A percentile compares a stretch with the other conserved stretches of the same genome.
Conservation (phyloP, 2,329 filamentous ascomycete genomes). For the Fusarium subtropicale region DNA sequence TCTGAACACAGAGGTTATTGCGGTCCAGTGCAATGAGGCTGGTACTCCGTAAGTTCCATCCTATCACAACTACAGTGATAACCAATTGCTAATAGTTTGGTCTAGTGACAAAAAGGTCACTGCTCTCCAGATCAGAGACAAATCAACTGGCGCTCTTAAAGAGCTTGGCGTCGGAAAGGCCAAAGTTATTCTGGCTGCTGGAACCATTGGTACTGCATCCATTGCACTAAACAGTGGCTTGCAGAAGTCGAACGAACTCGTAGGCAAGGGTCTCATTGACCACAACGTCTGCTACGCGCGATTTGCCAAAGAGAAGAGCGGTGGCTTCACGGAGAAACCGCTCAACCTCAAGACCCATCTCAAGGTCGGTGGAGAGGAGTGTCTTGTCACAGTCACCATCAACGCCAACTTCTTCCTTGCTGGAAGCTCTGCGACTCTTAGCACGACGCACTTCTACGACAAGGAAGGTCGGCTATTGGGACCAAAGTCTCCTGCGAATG, state of each 20-base stretch:
- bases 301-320: slow-evolving; percentile 28
- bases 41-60: not conserved
- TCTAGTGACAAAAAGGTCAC: slow-evolving; percentile 10
- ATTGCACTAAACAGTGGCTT: slow-evolving; percentile 35
- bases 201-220: slow-evolving; percentile 32
- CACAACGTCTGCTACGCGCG: slow-evolving; percentile 35
- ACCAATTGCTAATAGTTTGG: not conserved
- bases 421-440: slow-evolving; percentile 29
- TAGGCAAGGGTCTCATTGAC: slow-evolving; percentile 30
- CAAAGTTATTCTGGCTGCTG: slow-evolving; percentile 23
- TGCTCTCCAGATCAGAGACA: slow-evolving; percentile 28
- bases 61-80: rapidly evolving
- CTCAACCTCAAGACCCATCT: slow-evolving; percentile 33
- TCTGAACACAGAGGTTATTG: slow-evolving; percentile 30
- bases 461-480: slow-evolving; percentile 9
- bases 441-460: slow-evolving; percentile 30
- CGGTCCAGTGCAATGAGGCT: not conserved
- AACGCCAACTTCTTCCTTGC: slow-evolving; percentile 38
- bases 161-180: slow-evolving; percentile 20
- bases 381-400: slow-evolving; percentile 32
- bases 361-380: slow-evolving; percentile 11
- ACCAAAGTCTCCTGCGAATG: slow-evolving; percentile 10
- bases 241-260: slow-evolving; percentile 5
- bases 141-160: slow-evolving; percentile 12
- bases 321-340: slow-evolving; percentile 14